These are phyloP conservation scores for Mucor circinelloides DNA, from an alignment of 371 early-diverging fungal genomes.

Conservation along the genomic window DNA sequence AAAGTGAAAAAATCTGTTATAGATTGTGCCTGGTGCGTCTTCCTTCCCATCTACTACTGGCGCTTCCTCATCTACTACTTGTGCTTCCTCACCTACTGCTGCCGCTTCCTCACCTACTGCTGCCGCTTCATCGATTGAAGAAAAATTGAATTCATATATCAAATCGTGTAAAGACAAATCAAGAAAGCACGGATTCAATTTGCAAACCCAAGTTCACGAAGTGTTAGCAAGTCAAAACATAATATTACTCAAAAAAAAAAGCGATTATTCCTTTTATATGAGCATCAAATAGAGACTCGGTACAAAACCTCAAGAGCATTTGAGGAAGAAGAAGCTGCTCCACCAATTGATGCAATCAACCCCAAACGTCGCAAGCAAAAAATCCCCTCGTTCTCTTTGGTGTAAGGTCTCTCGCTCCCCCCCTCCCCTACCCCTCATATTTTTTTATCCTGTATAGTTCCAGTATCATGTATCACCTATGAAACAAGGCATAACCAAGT, in stretches of 20 bases:
- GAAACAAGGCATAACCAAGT: conserved; percentile 18
- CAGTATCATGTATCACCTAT: conserved; percentile 4
- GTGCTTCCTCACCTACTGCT: background rate
- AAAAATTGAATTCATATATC: conserved; percentile 19
- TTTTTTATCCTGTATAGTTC: conserved; percentile 13
- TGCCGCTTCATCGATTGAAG: conserved; percentile 12
- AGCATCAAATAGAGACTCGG: conserved; percentile 14
- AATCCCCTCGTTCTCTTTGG: conserved; percentile 18
- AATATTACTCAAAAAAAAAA: conserved; percentile 15
- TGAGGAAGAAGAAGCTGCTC: conserved; percentile 8
- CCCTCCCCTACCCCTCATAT: background rate
- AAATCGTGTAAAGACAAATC: conserved; percentile 13
- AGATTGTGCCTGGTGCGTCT: background rate
- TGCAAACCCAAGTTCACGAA: conserved; percentile 18
- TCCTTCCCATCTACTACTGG: background rate
- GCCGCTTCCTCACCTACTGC: background rate
- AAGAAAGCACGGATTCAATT: conserved; percentile 20
- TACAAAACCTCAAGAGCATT: conserved; percentile 9
- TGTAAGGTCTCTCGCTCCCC: conserved; percentile 10
- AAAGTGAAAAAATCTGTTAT: too few relatives aligned
- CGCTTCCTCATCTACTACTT: background rate
- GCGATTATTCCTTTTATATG: conserved; percentile 10
- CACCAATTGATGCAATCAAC: conserved; percentile 6
- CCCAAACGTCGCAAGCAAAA: conserved; percentile 19
- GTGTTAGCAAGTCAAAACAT: conserved; percentile 18